Evolutionary conservation across 1,284 basidiomycete species (phyloP).

Genomic region (Apiotrichum laibachii): DNA sequence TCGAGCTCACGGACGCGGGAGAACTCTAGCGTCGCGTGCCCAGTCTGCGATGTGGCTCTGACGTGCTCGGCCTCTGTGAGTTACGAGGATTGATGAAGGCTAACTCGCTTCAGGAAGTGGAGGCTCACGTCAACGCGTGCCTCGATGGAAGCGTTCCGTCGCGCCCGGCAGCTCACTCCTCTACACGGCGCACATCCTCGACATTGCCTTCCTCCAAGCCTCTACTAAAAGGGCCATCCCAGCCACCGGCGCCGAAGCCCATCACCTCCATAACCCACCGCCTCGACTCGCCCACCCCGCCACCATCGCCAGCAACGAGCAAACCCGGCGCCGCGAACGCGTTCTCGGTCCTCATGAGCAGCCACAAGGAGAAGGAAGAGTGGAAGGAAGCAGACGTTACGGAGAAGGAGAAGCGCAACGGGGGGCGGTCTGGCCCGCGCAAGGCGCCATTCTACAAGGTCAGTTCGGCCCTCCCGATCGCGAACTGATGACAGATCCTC

Average conservation of each 20-base stretch:
- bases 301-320: conserved; percentile 7
- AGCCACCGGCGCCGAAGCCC: neutral
- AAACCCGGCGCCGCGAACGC: conserved; percentile 52
- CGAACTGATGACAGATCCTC: conserved; percentile 55
- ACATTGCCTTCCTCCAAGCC: conserved; percentile 1
- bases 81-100: too few species aligned
- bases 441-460: conserved; percentile 92
- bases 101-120: conserved; percentile 10
- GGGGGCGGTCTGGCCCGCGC: conserved; percentile 58
- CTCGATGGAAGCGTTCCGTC: conserved; percentile 26
- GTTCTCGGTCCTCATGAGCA: conserved; percentile 79
- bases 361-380: conserved; percentile 70
- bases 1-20: too few species aligned
- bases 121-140: conserved; percentile 49
- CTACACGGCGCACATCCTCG: neutral
- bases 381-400: conserved; percentile 70
- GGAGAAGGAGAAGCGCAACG: conserved; percentile 43
- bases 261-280: conserved; percentile 7
- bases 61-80: neutral
- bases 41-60: neutral
- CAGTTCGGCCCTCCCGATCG: too few species aligned
- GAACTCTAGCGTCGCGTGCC: neutral
- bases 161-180: too few species aligned
- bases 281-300: conserved; percentile 16
- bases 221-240: conserved; percentile 8